Base-by-base conservation (phyloP, 805 yeast genomes). In the Monosporozyma yasuniensis region DNA sequence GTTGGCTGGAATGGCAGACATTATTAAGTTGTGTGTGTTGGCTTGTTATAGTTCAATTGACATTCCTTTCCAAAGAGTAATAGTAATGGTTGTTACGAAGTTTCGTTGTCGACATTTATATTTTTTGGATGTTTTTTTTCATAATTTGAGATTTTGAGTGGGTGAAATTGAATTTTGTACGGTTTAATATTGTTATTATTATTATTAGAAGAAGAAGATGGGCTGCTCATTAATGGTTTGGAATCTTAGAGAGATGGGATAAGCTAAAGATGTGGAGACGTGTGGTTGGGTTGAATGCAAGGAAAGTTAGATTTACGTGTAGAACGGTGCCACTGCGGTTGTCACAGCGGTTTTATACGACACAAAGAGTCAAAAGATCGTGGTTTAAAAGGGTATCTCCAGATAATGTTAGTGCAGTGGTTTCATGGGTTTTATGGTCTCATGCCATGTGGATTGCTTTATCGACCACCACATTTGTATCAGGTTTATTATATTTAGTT, bases 381-480 rank as follows among this genome's bases (percentile, higher is more conserved):
- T 21, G 42, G 25, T 39, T 12, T 7, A 39, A 39, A 9, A 39
- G 22, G 16, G n/a, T 39, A 4, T 39, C 42, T 16, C 42, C 86
- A n/a, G 98, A 93, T 67, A 97, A 91, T 60, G 77, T 89, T 50
- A 78, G 88, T 34, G 98, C 98, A 2, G 74, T 93, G 54, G 79
- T 91, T 51, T 86, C 96, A 6, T 90, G 98, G 96, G 70, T 93
- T 27, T 77, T 93, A 46, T 83, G 93, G 63, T 95, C 96, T 2
- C 91, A 93, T 61, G 82, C 85, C 1, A 65, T 87, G 8, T 72
- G 95, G 69, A 75, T 93, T 48, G 70, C 88, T 19, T 68, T 90
- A 23, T 97, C 91, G 9, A 91, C 99, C 10, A 93, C 99, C 1
- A 88, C 98, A 1, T 91, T 91, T 63, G 79, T 87, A 25, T 89